Base-by-base conservation (phyloP, 305 asterid species). In the Fraxinus xanthoxyloides region DNA sequence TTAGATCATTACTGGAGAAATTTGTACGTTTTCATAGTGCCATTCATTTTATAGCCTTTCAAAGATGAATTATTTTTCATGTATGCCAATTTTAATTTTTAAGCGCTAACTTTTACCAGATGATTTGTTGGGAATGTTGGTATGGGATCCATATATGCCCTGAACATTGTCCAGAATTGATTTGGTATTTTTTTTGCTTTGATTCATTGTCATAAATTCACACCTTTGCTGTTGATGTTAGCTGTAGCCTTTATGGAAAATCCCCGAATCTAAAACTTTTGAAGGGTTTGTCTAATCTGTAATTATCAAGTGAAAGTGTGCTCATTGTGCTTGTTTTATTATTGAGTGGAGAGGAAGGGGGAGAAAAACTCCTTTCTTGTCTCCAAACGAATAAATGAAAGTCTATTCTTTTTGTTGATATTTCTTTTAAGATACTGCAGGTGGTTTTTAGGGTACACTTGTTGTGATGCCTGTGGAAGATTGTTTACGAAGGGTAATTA, bases 391-490 rank as follows among this genome's bases (percentile, higher is more conserved):
- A 26, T 24, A 26, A 19, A n/a, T 65, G 35, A 13, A 69, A 69
- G 10, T 69, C 74, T 67, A 69, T 15, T 5, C 21, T 69, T 1
- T 10, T 69, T 69, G 23, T 69, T 69, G 23, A 69, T 69, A 31
- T 30, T 69, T 75, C 56, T 32, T 59, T 75, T 77, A 43, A 69
- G 83, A 80, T 84, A 83, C 61, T 89, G 86, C 89, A 97, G 99
- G 92, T 97, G 99, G 99, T 93, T 95, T 90, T 87, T 95, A 88
- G 99, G 98, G 78, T 91, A 95, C 86, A 95, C 99, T 74, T 97
- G 98, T 75, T 97, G 99, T 86, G 98, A 97, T 92, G 99, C 99
- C 81, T 97, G 99, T 74, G 99, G 99, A 84, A 95, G 98, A 89
- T 89, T 97, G 86, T 97, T 97, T 83, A 89, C 91, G 84, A 97